A percentile compares a stretch with the other conserved stretches of the same genome.
These are phyloP conservation scores for Fraxinus anomala DNA, from an alignment of 257 asterid genomes.

Conservation along the genomic window DNA sequence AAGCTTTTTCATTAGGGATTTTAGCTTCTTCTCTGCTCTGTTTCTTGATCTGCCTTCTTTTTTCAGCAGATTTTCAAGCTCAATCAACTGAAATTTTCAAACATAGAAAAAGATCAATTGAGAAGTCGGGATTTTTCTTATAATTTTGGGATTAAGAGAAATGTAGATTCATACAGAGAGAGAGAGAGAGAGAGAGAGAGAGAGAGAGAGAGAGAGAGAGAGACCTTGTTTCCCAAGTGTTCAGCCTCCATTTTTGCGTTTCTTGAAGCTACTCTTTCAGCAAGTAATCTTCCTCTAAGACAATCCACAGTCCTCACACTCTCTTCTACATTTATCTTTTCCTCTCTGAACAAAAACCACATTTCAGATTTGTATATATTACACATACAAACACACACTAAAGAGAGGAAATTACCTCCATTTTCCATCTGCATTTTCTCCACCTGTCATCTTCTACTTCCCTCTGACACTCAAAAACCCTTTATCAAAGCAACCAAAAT, in stretches of 20 bases:
- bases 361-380: conserved; percentile 12
- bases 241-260: conserved; percentile 64
- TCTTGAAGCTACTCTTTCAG: conserved; percentile 78
- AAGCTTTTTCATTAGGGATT: conserved; percentile 59
- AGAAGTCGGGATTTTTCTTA: neutral
- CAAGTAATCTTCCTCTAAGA: conserved; percentile 84
- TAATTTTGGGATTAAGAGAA: neutral
- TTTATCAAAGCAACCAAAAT: conserved; percentile 8
- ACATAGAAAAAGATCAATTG: conserved; percentile 3
- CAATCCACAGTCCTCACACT: conserved; percentile 69
- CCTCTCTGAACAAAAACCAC: conserved; percentile 29
- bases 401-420: conserved; percentile 22
- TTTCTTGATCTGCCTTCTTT: conserved; percentile 74
- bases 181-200: too few species aligned
- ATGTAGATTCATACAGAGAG: too few species aligned
- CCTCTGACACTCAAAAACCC: neutral
- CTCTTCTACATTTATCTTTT: conserved; percentile 52
- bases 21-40: conserved; percentile 75
- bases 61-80: conserved; percentile 57
- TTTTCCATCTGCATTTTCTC: conserved; percentile 34
- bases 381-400: neutral
- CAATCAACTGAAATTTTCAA: conserved; percentile 52
- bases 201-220: too few species aligned
- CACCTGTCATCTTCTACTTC: conserved; percentile 30
- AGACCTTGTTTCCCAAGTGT: conserved; percentile 53